Base-by-base conservation (phyloP, 768 basidiomycete species). In the Chalciporus chontae region DNA sequence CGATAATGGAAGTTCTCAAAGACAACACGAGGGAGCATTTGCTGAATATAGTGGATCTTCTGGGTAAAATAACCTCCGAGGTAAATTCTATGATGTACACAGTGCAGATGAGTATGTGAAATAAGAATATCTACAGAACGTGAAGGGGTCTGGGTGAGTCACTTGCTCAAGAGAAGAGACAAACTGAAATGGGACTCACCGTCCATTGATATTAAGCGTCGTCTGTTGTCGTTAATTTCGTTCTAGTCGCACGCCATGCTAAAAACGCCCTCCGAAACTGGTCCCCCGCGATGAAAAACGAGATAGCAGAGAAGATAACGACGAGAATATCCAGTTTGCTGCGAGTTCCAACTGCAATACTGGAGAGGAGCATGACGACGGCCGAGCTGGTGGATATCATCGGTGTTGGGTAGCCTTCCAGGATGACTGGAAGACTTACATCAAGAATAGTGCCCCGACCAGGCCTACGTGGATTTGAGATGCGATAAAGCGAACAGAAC, bases 241-340 rank as follows among this genome's bases (percentile, higher is more conserved):
- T 31, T 40, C 47, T 58, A 36, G 21, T 36, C 18, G 42, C 47
- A 26, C 43, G 11, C 61, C 61, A 64, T 18, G 32, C 23, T 18
- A 58, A 1, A 38, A 63, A 50, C 7, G 53, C 62, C 31, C 59
- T 58, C 42, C 50, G 31, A 29, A 64, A 58, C 42, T 64, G 59
- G 40, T 61, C 56, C 6, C 52, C 58, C 8, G 62, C 48, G 4
- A 64, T 45, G 44, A 53, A 19, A 40, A 58, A 43, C 5, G 56
- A 44, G 38, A 61, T 46, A 5, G 19, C 53, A 5, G 59, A 47
- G 48, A 52, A 52, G 26, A 58, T 24, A 27, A 64, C 14, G 15
- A 55, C 7, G 11, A 64, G 15, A 6, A 51, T 1, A 24, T 62
- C 53, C 31, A 62, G 19, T 17, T 50, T 55, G 53, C 50, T 64